Conservation (phyloP, 2,329 filamentous ascomycete genomes). For the Pyrenochaeta sp. region DNA sequence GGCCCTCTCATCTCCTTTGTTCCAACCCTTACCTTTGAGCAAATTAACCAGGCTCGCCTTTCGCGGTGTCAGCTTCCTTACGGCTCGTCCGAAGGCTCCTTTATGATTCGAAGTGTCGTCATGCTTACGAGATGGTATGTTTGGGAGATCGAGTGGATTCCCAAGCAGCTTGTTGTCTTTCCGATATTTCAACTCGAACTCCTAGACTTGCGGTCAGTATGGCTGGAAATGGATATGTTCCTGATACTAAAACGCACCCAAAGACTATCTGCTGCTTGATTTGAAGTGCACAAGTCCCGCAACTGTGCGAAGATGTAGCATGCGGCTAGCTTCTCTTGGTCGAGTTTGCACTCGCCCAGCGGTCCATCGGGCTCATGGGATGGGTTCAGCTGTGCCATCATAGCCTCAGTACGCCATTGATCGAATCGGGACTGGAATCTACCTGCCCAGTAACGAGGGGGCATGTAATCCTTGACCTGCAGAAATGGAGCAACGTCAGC, state of each 20-base stretch:
- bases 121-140: slow-evolving; percentile 30
- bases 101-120: slow-evolving; percentile 24
- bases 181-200: slow-evolving; percentile 46
- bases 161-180: slow-evolving; percentile 39
- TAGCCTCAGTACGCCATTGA: slow-evolving; percentile 46
- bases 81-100: slow-evolving; percentile 40
- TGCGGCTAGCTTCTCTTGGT: slow-evolving; percentile 37
- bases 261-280: slow-evolving; percentile 43
- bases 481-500: slow-evolving; percentile 28
- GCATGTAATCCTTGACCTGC: slow-evolving; percentile 47
- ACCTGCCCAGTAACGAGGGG: slow-evolving; percentile 45
- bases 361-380: slow-evolving; percentile 14
- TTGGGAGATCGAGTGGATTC: slow-evolving; percentile 21
- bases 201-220: slow-evolving; percentile 20
- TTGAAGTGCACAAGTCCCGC: slow-evolving; percentile 37
- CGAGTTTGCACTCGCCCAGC: slow-evolving; percentile 31
- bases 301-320: slow-evolving; percentile 44
- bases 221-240: neutral
- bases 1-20: slow-evolving; percentile 26
- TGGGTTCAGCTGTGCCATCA: slow-evolving; percentile 30
- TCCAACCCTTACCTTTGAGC: slow-evolving; percentile 45
- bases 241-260: slow-evolving; percentile 31
- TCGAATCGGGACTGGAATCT: slow-evolving; percentile 45
- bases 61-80: slow-evolving; percentile 45
- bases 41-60: slow-evolving; percentile 47